Percentiles rank a stretch among this genome's conserved stretches.
phyloP scores from a whole-genome alignment of 306 rosid species.

The Cicer bijugum region DNA sequence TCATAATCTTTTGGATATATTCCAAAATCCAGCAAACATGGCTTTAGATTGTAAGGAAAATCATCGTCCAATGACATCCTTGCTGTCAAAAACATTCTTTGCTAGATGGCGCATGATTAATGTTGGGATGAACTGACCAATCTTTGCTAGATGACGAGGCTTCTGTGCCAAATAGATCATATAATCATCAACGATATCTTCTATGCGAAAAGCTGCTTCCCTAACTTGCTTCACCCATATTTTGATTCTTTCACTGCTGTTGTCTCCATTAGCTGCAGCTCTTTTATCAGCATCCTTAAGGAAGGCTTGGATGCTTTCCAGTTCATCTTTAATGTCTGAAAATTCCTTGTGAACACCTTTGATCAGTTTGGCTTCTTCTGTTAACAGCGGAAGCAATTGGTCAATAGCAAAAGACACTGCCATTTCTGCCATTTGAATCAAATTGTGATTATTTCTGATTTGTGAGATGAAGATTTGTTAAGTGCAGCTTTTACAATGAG shows the following conservation, averaged over 20 bases:
- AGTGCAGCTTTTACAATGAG: too few species aligned
- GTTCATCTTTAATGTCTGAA: not conserved
- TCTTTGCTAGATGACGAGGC: not conserved
- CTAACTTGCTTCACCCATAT: constrained; percentile 1
- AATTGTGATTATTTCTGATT: not conserved
- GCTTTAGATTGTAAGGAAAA: not conserved
- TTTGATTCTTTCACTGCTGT: not conserved
- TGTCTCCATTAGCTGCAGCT: not conserved
- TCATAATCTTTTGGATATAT: not conserved
- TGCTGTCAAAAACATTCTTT: too few species aligned
- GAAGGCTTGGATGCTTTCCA: not conserved
- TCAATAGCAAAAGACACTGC: not conserved
- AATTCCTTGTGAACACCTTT: constrained; percentile 10
- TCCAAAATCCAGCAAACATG: constrained; percentile 38
- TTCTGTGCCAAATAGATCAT: not conserved
- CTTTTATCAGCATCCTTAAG: constrained; percentile 3
- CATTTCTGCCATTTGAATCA: not conserved
- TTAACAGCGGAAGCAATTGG: not conserved
- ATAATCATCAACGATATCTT: constrained; percentile 1
- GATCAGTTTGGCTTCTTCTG: not conserved
- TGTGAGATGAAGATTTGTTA: not conserved
- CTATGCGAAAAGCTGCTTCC: not conserved
- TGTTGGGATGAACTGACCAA: not conserved
- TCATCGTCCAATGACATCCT: too few species aligned
- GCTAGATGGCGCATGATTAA: too few species aligned